Percentiles rank a stretch among this genome's conserved stretches.
These are phyloP conservation scores for Garcia nutans DNA, from an alignment of 345 rosid genomes.

Conservation along the genomic window DNA sequence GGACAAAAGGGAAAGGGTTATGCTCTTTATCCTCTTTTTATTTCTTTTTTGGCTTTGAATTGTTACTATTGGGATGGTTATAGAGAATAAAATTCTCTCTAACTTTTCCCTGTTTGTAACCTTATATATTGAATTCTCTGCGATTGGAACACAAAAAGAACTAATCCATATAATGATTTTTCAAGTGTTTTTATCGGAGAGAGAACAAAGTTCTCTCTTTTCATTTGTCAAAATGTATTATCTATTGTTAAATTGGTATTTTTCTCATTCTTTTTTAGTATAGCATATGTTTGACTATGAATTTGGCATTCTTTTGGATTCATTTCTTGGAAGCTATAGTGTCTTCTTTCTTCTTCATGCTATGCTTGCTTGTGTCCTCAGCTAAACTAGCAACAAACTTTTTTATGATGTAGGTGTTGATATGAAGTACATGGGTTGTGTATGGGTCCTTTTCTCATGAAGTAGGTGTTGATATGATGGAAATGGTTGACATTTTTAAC, in stretches of 20 bases:
- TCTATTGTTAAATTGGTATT: neutral
- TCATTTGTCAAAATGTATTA: neutral
- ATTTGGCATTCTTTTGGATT: conserved; percentile 13
- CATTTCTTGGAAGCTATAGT: conserved; percentile 7
- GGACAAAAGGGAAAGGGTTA: too few species aligned
- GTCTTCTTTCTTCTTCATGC: neutral
- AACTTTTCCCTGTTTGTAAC: conserved; percentile 35
- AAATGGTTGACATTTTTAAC: too few species aligned
- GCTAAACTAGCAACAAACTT: neutral
- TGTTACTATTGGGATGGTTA: conserved; percentile 29
- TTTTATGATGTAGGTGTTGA: too few species aligned
- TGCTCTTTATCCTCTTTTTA: too few species aligned
- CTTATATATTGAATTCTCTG: conserved; percentile 23
- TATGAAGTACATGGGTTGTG: too few species aligned
- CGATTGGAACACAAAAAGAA: conserved; percentile 25
- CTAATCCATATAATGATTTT: too few species aligned
- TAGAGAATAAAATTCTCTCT: conserved; percentile 43
- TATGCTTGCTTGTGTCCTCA: neutral
- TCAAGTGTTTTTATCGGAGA: conserved; percentile 18
- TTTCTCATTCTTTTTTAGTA: neutral
- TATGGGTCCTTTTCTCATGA: too few species aligned
- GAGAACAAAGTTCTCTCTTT: conserved; percentile 32
- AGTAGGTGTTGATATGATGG: too few species aligned
- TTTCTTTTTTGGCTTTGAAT: too few species aligned
- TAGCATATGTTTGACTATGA: neutral